Evolutionary conservation across 2,329 filamentous ascomycete species (phyloP).

Genomic region (Triangularia verruculosa): DNA sequence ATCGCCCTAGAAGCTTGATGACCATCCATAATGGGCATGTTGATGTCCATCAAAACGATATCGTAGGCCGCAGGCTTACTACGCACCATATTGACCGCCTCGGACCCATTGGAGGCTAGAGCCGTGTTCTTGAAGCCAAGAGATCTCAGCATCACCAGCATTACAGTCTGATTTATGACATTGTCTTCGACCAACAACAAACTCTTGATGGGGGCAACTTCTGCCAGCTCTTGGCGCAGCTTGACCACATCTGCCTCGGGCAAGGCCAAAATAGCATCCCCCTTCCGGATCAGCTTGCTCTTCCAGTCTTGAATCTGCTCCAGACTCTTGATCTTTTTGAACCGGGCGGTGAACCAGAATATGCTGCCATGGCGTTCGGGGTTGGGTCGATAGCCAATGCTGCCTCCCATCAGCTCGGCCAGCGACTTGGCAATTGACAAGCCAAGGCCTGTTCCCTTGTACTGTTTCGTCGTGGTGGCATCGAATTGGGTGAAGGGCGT

Average conservation of each 20-base stretch:
- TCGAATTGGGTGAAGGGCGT: conserved; percentile 80
- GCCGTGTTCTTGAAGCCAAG: conserved; percentile 42
- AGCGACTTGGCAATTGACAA: conserved; percentile 79
- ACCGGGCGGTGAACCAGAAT: conserved; percentile 50
- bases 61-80: conserved; percentile 42
- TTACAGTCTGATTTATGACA: conserved; percentile 41
- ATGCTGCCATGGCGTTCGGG: conserved; percentile 45
- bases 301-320: conserved; percentile 31
- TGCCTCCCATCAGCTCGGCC: conserved; percentile 69
- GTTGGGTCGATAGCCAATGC: conserved; percentile 41
- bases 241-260: conserved; percentile 6
- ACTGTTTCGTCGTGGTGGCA: conserved; percentile 73
- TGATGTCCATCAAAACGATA: conserved; percentile 57
- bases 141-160: conserved; percentile 36
- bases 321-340: conserved; percentile 37
- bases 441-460: conserved; percentile 74
- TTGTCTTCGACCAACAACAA: conserved; percentile 43
- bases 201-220: conserved; percentile 39
- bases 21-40: conserved; percentile 59
- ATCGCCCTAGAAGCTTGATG: conserved; percentile 49
- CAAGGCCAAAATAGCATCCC: conserved; percentile 6
- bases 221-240: conserved; percentile 31
- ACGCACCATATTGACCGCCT: conserved; percentile 42
- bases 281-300: conserved; percentile 19
- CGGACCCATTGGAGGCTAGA: conserved; percentile 41